Evolutionary conservation across 306 rosid species (phyloP).

Genomic region (Lagenaria siceraria): DNA sequence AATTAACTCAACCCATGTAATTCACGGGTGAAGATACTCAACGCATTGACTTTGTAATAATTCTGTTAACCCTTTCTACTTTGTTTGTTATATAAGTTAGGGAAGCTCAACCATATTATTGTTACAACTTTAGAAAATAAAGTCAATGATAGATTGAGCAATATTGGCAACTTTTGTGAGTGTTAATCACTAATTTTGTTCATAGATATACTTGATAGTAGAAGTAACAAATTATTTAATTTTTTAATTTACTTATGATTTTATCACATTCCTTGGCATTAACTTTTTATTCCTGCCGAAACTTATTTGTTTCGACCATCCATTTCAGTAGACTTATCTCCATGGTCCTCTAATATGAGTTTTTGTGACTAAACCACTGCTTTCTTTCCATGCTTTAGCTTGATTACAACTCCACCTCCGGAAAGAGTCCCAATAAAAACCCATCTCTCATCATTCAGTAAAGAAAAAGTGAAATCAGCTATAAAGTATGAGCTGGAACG

Average conservation of each 20-base stretch:
- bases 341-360: background rate
- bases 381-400: conserved; percentile 35
- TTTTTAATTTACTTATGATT: background rate
- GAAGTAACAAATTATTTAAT: background rate
- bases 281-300: background rate
- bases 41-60: background rate
- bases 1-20: conserved; percentile 15
- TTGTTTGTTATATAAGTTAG: background rate
- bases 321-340: background rate
- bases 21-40: background rate
- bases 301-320: background rate
- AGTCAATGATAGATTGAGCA: background rate
- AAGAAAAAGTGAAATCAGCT: conserved; percentile 59
- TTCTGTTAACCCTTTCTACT: background rate
- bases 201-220: background rate
- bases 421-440: conserved; percentile 92
- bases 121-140: background rate
- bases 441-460: conserved; percentile 65
- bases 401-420: conserved; percentile 94
- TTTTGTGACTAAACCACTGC: conserved; percentile 1
- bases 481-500: conserved; percentile 77
- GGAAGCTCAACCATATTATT: background rate
- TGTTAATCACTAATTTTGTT: background rate
- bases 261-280: background rate
- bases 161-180: background rate